phyloP scores from a whole-genome alignment of 768 basidiomycete species.

The Trametes gibbosa region DNA sequence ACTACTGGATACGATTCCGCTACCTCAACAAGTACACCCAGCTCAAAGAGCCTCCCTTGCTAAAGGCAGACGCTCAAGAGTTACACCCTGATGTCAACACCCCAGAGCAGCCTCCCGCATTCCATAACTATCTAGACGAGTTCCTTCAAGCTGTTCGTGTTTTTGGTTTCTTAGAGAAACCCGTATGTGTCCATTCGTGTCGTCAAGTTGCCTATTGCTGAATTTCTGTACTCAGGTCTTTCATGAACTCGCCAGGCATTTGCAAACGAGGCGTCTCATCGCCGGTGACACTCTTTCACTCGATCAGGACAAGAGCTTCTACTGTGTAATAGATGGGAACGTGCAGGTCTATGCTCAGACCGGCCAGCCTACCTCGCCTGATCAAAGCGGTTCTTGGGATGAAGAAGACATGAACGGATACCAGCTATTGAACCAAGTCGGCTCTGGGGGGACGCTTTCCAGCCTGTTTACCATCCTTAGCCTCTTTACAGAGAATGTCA shows the following conservation, averaged over 20 bases:
- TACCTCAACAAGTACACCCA: slow-evolving; percentile 75
- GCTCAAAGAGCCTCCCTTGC: slow-evolving; percentile 76
- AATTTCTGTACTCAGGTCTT: slow-evolving; percentile 60
- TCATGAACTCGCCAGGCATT: slow-evolving; percentile 93
- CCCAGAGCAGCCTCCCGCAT: slow-evolving; percentile 65
- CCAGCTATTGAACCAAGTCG: slow-evolving; percentile 94
- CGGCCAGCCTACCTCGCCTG: slow-evolving; percentile 45
- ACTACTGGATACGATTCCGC: slow-evolving; percentile 83
- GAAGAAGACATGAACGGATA: slow-evolving; percentile 92
- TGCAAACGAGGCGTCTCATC: slow-evolving; percentile 92
- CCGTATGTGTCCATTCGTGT: slow-evolving; percentile 49
- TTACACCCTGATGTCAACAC: slow-evolving; percentile 91
- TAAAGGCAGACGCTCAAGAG: slow-evolving; percentile 81
- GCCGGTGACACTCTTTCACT: slow-evolving; percentile 94
- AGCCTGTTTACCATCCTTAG: slow-evolving; percentile 96
- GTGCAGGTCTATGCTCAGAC: slow-evolving; percentile 89
- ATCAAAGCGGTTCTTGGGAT: slow-evolving; percentile 63
- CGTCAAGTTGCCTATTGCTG: background rate
- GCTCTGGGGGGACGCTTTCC: slow-evolving; percentile 91
- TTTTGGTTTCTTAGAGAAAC: slow-evolving; percentile 97
- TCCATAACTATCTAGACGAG: slow-evolving; percentile 97
- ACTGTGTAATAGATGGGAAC: slow-evolving; percentile 96
- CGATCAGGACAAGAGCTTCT: slow-evolving; percentile 92
- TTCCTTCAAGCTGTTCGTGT: slow-evolving; percentile 95
- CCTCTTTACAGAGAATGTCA: slow-evolving; percentile 93